Base-by-base conservation (phyloP, 148 eudicot genomes). In the Vaccinium darrowii region DNA sequence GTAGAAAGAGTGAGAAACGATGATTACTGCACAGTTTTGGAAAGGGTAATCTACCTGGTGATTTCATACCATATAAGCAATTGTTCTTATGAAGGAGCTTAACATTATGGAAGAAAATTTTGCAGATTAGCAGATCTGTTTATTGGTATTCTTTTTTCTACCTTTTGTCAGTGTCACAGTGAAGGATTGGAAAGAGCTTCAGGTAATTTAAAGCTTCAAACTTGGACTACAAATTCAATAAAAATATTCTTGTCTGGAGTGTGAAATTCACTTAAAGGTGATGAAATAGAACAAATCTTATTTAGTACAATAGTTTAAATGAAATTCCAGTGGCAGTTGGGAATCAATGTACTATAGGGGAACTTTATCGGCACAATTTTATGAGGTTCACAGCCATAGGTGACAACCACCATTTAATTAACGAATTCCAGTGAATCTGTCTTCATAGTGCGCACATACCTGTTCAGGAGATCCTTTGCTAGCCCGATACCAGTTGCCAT, bases 381-480 rank as follows among this genome's bases (percentile, higher is more conserved):
- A 6, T 33, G 33, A 33, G 73, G 58, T 25, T 73, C 14, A 19
- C 3, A 30, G 60, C 69, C n/a, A 71, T 15, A 30, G 16, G 12
- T 51, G 71, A 60, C 57, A 82, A 23, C 50, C 27, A 69, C 36
- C 60, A 51, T 50, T 16, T 43, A 23, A 47, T 30, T 62, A 47
- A 50, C 14, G 13, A 67, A 16, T 8, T 82, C 13, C 47, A 30
- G 65, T 9, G 63, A 25, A 1, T 65, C 21, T 51, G 5, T 54
- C 15, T 72, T 10, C 33, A 18, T 13, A 69, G 7, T 71, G 56
- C 9, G 56, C 4, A 23, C 57, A 57, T 82, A 88, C 94, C 93
- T 93, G 92, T 87, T 93, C 93, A 82, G 95, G 94, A 36, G 93
- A 91, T 82, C 95, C 95, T 91, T 91, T 93, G 87, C 92, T 92